phyloP scores from a whole-genome alignment of 768 basidiomycete genomes.

The Lactarius evosmus region DNA sequence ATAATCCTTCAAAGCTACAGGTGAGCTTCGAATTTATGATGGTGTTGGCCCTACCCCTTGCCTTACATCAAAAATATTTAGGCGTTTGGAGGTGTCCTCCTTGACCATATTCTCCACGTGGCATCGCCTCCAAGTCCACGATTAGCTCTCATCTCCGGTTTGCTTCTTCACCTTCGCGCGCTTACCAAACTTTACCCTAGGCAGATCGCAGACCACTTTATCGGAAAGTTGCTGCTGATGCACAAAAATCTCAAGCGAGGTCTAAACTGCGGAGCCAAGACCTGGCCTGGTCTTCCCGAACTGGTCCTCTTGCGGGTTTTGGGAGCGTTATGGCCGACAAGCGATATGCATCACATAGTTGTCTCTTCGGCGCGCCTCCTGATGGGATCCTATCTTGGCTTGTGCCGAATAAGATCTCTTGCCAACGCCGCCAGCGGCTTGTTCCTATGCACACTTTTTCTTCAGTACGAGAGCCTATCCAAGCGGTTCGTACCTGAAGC shows the following conservation, averaged over 20 bases:
- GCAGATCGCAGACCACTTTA: conserved; percentile 72
- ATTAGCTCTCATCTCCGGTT: conserved; percentile 55
- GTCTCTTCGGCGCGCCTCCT: conserved; percentile 82
- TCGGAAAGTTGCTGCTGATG: conserved; percentile 82
- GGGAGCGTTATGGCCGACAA: conserved; percentile 87
- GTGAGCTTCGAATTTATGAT: conserved; percentile 41
- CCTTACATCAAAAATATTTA: conserved; percentile 33
- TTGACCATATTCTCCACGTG: conserved; percentile 85
- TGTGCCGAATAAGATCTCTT: conserved; percentile 74
- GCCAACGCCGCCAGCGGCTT: conserved; percentile 79
- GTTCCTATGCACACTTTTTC: conserved; percentile 81
- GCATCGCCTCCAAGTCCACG: conserved; percentile 60
- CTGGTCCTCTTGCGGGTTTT: conserved; percentile 75
- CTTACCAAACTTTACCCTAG: conserved; percentile 81
- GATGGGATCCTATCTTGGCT: conserved; percentile 86
- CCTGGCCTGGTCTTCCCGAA: conserved; percentile 87
- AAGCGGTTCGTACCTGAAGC: conserved; percentile 89
- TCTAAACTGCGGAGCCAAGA: conserved; percentile 73
- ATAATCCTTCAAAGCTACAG: conserved; percentile 91
- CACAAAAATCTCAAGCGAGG: conserved; percentile 90
- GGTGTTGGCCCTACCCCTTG: neutral
- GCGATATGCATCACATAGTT: conserved; percentile 89
- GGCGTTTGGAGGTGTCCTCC: conserved; percentile 70
- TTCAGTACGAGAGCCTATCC: conserved; percentile 81
- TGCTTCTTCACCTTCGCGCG: conserved; percentile 75